Conservation (phyloP, 768 basidiomycete genomes). For the Termitomyces eurrhizus region DNA sequence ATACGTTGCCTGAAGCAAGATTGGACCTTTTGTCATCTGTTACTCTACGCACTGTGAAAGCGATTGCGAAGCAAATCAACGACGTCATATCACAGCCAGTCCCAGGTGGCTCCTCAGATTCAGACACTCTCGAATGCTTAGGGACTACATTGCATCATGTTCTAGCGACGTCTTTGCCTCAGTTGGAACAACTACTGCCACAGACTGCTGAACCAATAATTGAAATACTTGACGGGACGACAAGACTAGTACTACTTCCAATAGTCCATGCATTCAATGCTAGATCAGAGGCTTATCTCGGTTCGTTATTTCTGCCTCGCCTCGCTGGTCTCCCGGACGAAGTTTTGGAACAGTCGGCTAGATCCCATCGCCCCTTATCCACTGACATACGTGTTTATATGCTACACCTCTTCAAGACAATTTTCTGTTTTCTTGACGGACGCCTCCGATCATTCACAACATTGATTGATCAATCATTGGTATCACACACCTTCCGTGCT, state of each 20-base stretch:
- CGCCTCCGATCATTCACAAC: conserved; percentile 6
- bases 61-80: conserved; percentile 17
- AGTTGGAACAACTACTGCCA: conserved; percentile 10
- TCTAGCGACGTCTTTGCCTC: conserved; percentile 15
- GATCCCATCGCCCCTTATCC: conserved; percentile 6
- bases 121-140: conserved; percentile 19
- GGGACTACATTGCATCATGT: conserved; percentile 15
- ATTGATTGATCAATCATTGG: conserved; percentile 13
- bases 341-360: conserved; percentile 7
- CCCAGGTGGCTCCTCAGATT: conserved; percentile 8
- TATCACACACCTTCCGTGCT: conserved; percentile 16
- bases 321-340: conserved; percentile 5
- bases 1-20: conserved; percentile 21
- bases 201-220: conserved; percentile 10
- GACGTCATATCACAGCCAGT: conserved; percentile 6
- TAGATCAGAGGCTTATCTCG: conserved; percentile 14
- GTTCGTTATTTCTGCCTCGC: conserved; percentile 11
- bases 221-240: conserved; percentile 14
- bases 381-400: conserved; percentile 25
- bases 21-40: conserved; percentile 23
- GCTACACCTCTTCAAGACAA: conserved; percentile 24
- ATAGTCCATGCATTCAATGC: conserved; percentile 13
- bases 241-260: conserved; percentile 14
- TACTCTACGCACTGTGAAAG: conserved; percentile 26
- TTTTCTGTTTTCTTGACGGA: conserved; percentile 15